Evolutionary conservation across 2,329 filamentous ascomycete genomes (phyloP).

Genomic region (Apiospora koreana): DNA sequence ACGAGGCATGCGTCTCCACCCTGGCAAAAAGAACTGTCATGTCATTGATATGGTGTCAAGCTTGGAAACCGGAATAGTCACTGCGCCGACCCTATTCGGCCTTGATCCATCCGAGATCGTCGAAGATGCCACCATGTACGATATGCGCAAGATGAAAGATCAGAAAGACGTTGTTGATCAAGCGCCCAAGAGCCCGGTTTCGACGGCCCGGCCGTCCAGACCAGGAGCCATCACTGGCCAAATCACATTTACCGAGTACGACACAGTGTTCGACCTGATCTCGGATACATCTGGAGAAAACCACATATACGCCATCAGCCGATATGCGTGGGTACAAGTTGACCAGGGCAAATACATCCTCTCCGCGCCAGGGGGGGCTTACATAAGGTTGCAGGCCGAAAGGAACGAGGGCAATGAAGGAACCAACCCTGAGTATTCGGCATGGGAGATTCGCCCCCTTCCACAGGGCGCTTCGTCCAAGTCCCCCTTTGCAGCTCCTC

Average conservation of each 20-base stretch:
- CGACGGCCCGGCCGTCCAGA: background rate
- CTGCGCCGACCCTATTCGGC: constrained; percentile 89
- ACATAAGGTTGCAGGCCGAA: constrained; percentile 52
- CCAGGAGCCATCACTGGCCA: constrained; percentile 27
- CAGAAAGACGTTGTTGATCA: constrained; percentile 45
- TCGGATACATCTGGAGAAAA: constrained; percentile 76
- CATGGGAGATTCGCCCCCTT: constrained; percentile 50
- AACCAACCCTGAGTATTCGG: constrained; percentile 38
- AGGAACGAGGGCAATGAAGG: constrained; percentile 31
- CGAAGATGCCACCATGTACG: constrained; percentile 61
- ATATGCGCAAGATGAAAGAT: constrained; percentile 58
- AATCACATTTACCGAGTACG: constrained; percentile 86
- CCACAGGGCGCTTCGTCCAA: constrained; percentile 44
- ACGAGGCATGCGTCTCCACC: constrained; percentile 80
- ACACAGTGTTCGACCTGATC: constrained; percentile 87
- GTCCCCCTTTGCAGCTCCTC: constrained; percentile 68
- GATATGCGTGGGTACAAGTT: constrained; percentile 80
- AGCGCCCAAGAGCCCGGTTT: constrained; percentile 29
- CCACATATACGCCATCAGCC: constrained; percentile 76
- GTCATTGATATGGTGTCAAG: constrained; percentile 95
- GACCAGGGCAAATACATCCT: constrained; percentile 72
- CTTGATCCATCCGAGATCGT: constrained; percentile 82
- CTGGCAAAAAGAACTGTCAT: constrained; percentile 85
- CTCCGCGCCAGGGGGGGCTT: constrained; percentile 63
- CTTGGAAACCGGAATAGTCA: constrained; percentile 80